A percentile compares a stretch with the other conserved stretches of the same genome.
These are phyloP conservation scores for Cercospora sojina DNA, from an alignment of 2,329 filamentous ascomycete genomes.

Conservation along the genomic window DNA sequence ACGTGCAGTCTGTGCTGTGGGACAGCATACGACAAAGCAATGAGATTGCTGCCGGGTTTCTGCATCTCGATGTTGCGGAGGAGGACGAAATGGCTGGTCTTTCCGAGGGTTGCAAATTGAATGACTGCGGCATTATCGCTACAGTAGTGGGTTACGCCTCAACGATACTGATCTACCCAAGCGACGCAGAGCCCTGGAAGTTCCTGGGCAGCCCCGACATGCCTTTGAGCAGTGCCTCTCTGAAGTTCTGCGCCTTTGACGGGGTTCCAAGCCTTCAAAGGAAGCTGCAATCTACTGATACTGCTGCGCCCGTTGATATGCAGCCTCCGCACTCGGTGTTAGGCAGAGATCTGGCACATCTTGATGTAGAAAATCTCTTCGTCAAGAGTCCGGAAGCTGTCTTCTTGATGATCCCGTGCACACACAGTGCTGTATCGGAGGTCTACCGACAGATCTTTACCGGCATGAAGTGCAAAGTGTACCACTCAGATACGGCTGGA, in stretches of 20 bases:
- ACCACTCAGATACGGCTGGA: slow-evolving; percentile 26
- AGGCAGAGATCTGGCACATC: slow-evolving; percentile 9
- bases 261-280: slow-evolving; percentile 3
- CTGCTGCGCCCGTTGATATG: neutral
- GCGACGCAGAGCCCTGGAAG: slow-evolving; percentile 30
- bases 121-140: slow-evolving; percentile 26
- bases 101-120: slow-evolving; percentile 28
- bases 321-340: neutral
- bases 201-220: slow-evolving; percentile 24
- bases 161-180: slow-evolving; percentile 32
- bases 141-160: slow-evolving; percentile 16
- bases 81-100: slow-evolving; percentile 15
- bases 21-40: slow-evolving; percentile 6
- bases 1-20: slow-evolving; percentile 22
- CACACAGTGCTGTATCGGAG: slow-evolving; percentile 25
- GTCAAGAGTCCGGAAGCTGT: slow-evolving; percentile 16
- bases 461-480: slow-evolving; percentile 27
- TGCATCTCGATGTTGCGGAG: slow-evolving; percentile 4
- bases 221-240: slow-evolving; percentile 4
- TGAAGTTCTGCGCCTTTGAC: slow-evolving; percentile 21
- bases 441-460: slow-evolving; percentile 27
- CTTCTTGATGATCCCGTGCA: slow-evolving; percentile 33
- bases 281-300: neutral
- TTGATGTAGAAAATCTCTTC: slow-evolving; percentile 16
- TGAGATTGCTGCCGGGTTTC: neutral